phyloP scores from a whole-genome alignment of 2,329 filamentous ascomycete genomes.

The Thelonectria rubi region DNA sequence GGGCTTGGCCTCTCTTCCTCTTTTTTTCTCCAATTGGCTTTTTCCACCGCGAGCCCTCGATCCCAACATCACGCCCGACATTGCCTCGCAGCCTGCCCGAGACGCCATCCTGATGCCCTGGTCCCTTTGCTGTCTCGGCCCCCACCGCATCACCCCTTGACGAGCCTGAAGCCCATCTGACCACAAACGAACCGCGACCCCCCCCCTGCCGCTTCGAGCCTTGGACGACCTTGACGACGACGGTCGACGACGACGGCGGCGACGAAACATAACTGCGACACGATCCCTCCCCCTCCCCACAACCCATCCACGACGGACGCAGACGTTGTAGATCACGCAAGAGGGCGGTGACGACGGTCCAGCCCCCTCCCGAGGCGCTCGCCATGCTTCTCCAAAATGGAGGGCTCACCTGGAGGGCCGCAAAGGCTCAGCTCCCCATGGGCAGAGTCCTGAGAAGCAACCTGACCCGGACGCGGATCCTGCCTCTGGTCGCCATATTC shows the following conservation, averaged over 20 bases:
- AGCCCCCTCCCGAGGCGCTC: slow-evolving; percentile 43
- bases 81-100: slow-evolving; percentile 7
- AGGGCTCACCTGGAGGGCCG: slow-evolving; percentile 91
- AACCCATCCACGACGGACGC: slow-evolving; percentile 27
- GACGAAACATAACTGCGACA: slow-evolving; percentile 8
- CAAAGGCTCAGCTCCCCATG: slow-evolving; percentile 80
- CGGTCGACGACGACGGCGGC: slow-evolving; percentile 13
- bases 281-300: not conserved
- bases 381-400: slow-evolving; percentile 91
- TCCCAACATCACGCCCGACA: slow-evolving; percentile 22
- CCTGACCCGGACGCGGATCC: slow-evolving; percentile 79
- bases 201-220: slow-evolving; percentile 7
- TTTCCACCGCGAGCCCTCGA: slow-evolving; percentile 23
- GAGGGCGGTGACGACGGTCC: slow-evolving; percentile 32
- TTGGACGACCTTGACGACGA: slow-evolving; percentile 2
- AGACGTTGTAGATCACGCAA: slow-evolving; percentile 15
- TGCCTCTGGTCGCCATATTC: slow-evolving; percentile 75
- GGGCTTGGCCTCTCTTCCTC: slow-evolving; percentile 24
- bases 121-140: slow-evolving; percentile 2
- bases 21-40: slow-evolving; percentile 26
- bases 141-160: slow-evolving; percentile 14
- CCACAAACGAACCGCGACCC: slow-evolving; percentile 4
- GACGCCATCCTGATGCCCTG: slow-evolving; percentile 24
- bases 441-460: slow-evolving; percentile 75
- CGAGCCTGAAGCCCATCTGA: slow-evolving; percentile 16